These are phyloP conservation scores for Barbarea vulgaris DNA, from an alignment of 345 rosid genomes.

Conservation along the genomic window DNA sequence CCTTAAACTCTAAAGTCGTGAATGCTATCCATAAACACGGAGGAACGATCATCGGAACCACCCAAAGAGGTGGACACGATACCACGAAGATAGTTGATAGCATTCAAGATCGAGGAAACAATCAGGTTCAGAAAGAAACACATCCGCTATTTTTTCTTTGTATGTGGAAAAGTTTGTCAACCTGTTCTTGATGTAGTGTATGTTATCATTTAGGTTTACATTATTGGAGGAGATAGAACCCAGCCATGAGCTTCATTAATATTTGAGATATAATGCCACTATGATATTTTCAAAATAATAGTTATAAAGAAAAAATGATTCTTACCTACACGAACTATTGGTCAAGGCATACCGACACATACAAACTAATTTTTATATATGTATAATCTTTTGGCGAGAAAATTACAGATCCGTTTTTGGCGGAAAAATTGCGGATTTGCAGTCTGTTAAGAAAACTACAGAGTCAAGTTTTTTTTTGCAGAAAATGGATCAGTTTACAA, in stretches of 20 bases:
- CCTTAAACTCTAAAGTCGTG: slow-evolving; percentile 65
- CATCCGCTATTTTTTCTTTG: neutral
- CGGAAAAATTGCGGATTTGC: no score
- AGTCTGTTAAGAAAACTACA: no score
- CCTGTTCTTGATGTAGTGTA: neutral
- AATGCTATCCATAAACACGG: slow-evolving; percentile 94
- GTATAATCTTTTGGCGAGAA: no score
- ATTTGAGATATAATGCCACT: slow-evolving; percentile 57
- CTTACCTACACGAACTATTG: no score
- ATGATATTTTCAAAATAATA: neutral
- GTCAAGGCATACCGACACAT: no score
- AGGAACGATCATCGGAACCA: slow-evolving; percentile 85
- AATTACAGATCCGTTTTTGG: no score
- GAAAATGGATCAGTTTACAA: no score
- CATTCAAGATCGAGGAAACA: slow-evolving; percentile 94
- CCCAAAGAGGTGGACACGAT: slow-evolving; percentile 89
- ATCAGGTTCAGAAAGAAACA: slow-evolving; percentile 54
- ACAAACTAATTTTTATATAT: no score
- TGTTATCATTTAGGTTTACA: slow-evolving; percentile 58
- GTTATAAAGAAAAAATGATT: no score
- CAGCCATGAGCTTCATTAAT: slow-evolving; percentile 84
- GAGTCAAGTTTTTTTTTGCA: no score
- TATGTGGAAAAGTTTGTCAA: neutral
- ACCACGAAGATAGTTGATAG: slow-evolving; percentile 87
- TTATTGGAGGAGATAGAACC: slow-evolving; percentile 94